These are phyloP conservation scores for Diplodia seriata DNA, from an alignment of 2,329 filamentous ascomycete species.

Conservation along the genomic window DNA sequence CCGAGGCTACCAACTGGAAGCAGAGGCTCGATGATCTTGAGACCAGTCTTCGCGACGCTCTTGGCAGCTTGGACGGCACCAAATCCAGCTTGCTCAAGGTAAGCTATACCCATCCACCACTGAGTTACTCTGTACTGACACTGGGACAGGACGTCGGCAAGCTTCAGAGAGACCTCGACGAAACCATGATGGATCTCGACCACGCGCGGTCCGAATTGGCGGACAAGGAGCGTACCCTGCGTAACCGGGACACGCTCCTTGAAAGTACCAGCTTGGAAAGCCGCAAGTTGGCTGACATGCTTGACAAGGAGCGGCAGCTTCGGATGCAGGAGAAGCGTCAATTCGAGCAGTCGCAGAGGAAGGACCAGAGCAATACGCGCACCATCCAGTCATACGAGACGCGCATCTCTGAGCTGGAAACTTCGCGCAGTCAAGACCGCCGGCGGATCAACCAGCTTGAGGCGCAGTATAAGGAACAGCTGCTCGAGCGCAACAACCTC, in stretches of 20 bases:
- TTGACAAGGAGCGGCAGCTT: conserved; percentile 86
- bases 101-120: conserved; percentile 28
- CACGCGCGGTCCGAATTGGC: conserved; percentile 75
- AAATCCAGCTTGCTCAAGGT: conserved; percentile 84
- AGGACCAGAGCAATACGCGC: conserved; percentile 83
- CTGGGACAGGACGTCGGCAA: conserved; percentile 75
- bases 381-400: conserved; percentile 85
- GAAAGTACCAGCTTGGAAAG: conserved; percentile 89
- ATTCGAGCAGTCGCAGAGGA: conserved; percentile 87
- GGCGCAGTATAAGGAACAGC: conserved; percentile 81
- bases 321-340: conserved; percentile 87
- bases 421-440: conserved; percentile 76
- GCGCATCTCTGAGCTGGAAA: conserved; percentile 85
- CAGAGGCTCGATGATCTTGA: conserved; percentile 89
- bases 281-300: conserved; percentile 80
- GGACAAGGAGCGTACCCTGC: conserved; percentile 91
- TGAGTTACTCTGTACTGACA: conserved; percentile 24
- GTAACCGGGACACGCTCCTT: conserved; percentile 84
- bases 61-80: conserved; percentile 87
- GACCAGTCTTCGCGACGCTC: conserved; percentile 81
- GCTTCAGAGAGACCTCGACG: conserved; percentile 85
- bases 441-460: conserved; percentile 79
- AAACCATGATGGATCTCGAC: conserved; percentile 82
- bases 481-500: conserved; percentile 87
- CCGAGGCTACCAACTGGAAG: conserved; percentile 90